Conservation (phyloP, 257 asterid species). For the Rubia yunnanensis region DNA sequence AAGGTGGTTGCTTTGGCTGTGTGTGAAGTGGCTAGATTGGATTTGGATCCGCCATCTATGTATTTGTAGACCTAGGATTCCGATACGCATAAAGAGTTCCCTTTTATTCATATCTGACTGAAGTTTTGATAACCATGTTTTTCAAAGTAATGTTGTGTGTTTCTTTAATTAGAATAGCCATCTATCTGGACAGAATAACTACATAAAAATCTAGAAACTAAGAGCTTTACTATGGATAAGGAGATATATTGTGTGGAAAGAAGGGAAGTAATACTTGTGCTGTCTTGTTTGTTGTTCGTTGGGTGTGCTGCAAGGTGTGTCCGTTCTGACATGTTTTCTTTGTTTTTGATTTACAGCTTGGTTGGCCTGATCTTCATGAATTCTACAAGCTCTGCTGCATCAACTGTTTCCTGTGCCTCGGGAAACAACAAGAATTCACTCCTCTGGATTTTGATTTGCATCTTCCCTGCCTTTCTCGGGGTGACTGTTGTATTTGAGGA, state of each 20-base stretch:
- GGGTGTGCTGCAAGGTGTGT: background rate
- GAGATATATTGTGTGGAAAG: background rate
- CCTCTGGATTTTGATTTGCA: conserved; percentile 35
- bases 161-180: background rate
- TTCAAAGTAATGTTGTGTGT: too few relatives aligned
- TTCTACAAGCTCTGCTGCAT: conserved; percentile 42
- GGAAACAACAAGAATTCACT: conserved; percentile 48
- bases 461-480: conserved; percentile 46
- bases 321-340: conserved; percentile 9
- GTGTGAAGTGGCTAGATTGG: background rate
- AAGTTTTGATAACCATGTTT: background rate
- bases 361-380: conserved; percentile 53
- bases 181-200: background rate
- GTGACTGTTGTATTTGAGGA: conserved; percentile 26
- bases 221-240: background rate
- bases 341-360: conserved; percentile 21
- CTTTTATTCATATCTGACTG: background rate
- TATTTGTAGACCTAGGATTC: too few relatives aligned
- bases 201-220: background rate
- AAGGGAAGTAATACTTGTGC: background rate
- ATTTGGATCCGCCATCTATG: background rate
- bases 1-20: background rate
- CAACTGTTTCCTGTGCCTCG: conserved; percentile 56
- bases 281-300: background rate
- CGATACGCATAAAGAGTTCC: background rate